Percentiles rank a stretch among this genome's conserved stretches.
Conservation (phyloP, 768 basidiomycete species). For the Mycena floridula region DNA sequence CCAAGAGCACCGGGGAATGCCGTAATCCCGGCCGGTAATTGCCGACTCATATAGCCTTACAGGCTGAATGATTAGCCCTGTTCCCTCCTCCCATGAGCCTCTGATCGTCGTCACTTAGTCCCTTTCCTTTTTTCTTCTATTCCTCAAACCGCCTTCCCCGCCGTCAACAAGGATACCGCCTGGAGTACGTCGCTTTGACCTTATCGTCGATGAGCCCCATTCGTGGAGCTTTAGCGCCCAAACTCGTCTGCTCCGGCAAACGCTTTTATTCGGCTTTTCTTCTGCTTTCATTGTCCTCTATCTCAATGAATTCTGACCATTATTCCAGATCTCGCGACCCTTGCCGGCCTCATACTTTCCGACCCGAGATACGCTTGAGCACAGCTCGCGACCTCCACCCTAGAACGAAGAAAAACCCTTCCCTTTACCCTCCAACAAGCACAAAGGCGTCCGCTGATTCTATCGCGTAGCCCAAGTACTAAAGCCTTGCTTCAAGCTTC, state of each 20-base stretch:
- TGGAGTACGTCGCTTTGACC: constrained; percentile 31
- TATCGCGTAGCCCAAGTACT: constrained; percentile 32
- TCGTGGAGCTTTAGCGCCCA: too few relatives aligned
- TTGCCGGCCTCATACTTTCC: constrained; percentile 74
- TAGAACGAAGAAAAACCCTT: constrained; percentile 21
- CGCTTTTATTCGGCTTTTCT: too few relatives aligned
- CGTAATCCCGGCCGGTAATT: too few relatives aligned
- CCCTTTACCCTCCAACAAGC: constrained; percentile 8
- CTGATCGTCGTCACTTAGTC: too few relatives aligned
- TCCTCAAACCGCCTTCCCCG: constrained; percentile 26
- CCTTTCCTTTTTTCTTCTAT: constrained; percentile 1
- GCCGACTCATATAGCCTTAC: too few relatives aligned
- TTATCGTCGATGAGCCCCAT: too few relatives aligned
- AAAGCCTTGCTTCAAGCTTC: neutral
- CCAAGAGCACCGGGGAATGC: too few relatives aligned
- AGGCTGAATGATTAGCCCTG: too few relatives aligned
- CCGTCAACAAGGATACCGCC: constrained; percentile 44
- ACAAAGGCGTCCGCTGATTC: constrained; percentile 35
- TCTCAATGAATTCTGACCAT: constrained; percentile 13
- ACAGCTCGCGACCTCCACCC: constrained; percentile 46
- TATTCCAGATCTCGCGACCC: constrained; percentile 83
- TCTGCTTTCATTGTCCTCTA: constrained; percentile 1
- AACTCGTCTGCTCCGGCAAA: too few relatives aligned
- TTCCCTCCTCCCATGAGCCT: too few relatives aligned
- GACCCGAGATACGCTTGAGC: constrained; percentile 58